Conservation (phyloP, 2,329 filamentous ascomycete species). For the Talaromyces amestolkiae region DNA sequence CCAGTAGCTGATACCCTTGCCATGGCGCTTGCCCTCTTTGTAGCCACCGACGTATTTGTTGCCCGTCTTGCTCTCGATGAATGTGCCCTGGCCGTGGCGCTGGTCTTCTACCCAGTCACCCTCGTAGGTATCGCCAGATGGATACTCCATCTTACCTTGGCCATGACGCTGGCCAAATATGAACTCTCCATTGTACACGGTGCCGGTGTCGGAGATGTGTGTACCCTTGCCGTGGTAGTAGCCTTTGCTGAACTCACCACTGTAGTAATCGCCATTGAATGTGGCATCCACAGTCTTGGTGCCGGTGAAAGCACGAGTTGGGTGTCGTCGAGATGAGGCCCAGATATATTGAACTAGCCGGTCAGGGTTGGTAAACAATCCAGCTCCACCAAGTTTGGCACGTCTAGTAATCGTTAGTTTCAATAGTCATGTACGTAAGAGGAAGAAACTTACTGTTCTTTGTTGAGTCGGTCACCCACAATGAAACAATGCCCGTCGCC, state of each 20-base stretch:
- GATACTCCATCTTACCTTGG: constrained; percentile 57
- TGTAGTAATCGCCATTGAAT: constrained; percentile 57
- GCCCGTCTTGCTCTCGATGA: constrained; percentile 55
- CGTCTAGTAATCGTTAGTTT: constrained; percentile 28
- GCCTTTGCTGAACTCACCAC: constrained; percentile 51
- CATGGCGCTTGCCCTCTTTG: constrained; percentile 59
- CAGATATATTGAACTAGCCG: constrained; percentile 45
- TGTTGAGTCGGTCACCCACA: constrained; percentile 41
- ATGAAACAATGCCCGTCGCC: constrained; percentile 43
- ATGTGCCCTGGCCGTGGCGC: constrained; percentile 57
- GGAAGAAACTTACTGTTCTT: constrained; percentile 34
- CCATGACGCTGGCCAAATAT: constrained; percentile 54
- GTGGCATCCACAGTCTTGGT: constrained; percentile 52
- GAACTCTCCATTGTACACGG: constrained; percentile 57
- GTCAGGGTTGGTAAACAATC: constrained; percentile 39
- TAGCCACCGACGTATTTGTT: constrained; percentile 63
- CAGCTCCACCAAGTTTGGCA: constrained; percentile 32
- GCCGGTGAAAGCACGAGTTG: constrained; percentile 44
- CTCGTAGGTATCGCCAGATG: constrained; percentile 51
- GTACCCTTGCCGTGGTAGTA: constrained; percentile 56
- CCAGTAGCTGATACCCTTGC: constrained; percentile 62
- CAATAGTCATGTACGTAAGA: not conserved
- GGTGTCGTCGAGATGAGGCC: constrained; percentile 46
- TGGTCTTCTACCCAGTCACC: constrained; percentile 48
- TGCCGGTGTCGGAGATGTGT: constrained; percentile 53